These are phyloP conservation scores for Solanum neorickii DNA, from an alignment of 257 asterid genomes.

Conservation along the genomic window DNA sequence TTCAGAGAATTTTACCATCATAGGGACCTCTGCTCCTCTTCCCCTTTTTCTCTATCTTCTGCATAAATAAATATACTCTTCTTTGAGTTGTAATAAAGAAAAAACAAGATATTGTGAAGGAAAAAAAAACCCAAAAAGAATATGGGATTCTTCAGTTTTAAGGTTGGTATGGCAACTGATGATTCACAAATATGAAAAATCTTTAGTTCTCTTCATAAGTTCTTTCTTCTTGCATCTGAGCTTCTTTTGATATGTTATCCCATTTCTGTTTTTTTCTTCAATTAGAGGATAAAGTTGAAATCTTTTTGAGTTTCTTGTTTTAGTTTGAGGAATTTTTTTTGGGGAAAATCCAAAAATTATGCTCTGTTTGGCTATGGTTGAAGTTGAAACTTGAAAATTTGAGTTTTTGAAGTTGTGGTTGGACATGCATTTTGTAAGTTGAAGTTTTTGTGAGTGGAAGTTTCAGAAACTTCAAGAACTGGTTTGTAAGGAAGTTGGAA, in stretches of 20 bases:
- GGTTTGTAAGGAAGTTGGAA: background rate
- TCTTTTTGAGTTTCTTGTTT: background rate
- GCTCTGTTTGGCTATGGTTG: background rate
- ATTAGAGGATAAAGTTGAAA: background rate
- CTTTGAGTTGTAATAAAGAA: conserved; percentile 4
- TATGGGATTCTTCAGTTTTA: conserved; percentile 16
- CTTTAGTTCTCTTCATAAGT: background rate
- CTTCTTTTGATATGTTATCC: conserved; percentile 5
- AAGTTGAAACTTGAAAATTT: background rate
- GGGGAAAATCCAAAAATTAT: background rate
- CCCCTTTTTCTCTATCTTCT: conserved; percentile 2
- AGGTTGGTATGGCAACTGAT: conserved; percentile 14
- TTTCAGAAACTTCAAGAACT: background rate
- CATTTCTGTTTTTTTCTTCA: background rate
- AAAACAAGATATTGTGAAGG: background rate
- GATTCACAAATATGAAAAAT: background rate
- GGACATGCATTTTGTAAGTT: background rate
- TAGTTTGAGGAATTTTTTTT: background rate
- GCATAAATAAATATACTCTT: background rate
- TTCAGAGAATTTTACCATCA: background rate
- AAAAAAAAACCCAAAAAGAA: background rate
- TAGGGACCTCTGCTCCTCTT: conserved; percentile 6
- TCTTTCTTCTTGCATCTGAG: background rate
- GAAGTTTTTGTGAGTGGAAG: background rate
- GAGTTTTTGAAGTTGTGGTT: background rate